Conservation (phyloP, 305 asterid genomes). For the Fraxinus albicans region DNA sequence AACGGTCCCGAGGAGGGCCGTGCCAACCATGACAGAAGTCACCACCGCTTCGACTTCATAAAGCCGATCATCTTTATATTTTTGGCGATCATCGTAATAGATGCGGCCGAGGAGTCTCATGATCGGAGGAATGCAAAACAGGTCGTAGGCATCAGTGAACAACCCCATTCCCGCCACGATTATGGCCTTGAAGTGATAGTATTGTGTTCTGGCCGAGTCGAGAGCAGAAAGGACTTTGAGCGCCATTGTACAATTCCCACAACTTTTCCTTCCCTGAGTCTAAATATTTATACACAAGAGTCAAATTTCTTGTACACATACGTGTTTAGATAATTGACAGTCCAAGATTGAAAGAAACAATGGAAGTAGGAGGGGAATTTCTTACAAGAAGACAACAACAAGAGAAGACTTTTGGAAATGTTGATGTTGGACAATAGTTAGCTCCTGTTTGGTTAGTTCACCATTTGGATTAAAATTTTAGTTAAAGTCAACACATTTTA, state of each 20-base stretch:
- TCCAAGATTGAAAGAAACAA: background rate
- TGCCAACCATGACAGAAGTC: constrained; percentile 30
- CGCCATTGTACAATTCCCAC: constrained; percentile 28
- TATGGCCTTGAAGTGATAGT: constrained; percentile 55
- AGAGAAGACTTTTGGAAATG: background rate
- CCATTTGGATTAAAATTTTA: too few relatives aligned
- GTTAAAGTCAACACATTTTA: too few relatives aligned
- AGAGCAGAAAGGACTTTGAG: constrained; percentile 47
- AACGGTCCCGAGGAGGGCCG: constrained; percentile 46
- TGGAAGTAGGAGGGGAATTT: background rate
- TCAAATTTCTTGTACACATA: background rate
- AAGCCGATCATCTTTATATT: background rate
- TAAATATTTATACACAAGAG: background rate
- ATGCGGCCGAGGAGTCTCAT: constrained; percentile 44
- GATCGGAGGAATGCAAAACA: constrained; percentile 58
- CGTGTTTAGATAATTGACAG: background rate
- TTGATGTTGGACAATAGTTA: background rate
- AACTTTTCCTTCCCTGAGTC: background rate
- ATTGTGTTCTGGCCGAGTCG: constrained; percentile 52
- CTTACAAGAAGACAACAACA: background rate
- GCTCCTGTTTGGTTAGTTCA: too few relatives aligned
- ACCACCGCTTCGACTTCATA: constrained; percentile 28
- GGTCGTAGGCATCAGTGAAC: constrained; percentile 56
- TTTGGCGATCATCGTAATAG: constrained; percentile 13
- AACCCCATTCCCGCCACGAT: constrained; percentile 63